Evolutionary conservation across 164 flowering plant species (phyloP), one percentile per base, ranked within the genome.

Genomic region (Magnolia kwangsiensis): DNA sequence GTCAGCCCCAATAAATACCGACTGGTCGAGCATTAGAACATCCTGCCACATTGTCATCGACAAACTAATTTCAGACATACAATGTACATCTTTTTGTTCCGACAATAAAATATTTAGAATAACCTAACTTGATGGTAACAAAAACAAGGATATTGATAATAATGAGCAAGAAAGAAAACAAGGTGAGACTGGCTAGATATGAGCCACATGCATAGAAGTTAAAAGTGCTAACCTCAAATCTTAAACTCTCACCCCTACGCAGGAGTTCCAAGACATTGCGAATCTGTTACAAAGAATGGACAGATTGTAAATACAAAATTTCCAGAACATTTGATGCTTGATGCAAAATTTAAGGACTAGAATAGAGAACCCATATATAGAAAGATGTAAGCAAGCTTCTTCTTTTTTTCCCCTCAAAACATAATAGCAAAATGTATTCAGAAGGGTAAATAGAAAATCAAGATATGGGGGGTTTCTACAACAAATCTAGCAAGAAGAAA

Each of bases 251-350:
- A 45, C 97, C 90, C 80, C 97, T 80, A 18, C 95, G 97, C 83
- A 91, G 84, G 75, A 86, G 84, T 77, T 90, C 94, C 91, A 93
- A 82, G 66, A 87, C 96, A 87, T 79, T 91, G 71, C 96, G 94
- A 71, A 95, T 85, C 91, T 93, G 96, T 80, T 75, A 55, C 27
- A 65, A 13, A 65, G 27, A 65, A 65, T 10, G 24, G 24, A 23
- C 4, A 18, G 24, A 65, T 65, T 37, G 11, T 65, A 20, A 65
- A 23, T 29, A 65, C 68, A 24, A 65, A 65, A 65, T 2, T 13
- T 37, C 45, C 45, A 37, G 45, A 37, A 37, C 45, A 37, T 37
- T 37, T 37, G 7, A 37, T 37, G 45, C 7, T 37, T 37, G 45
- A 37, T 37, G 45, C 45, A 37, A 37, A 37, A 37, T 37, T 37